phyloP scores from a whole-genome alignment of 345 rosid species.

The Boechera stricta region DNA sequence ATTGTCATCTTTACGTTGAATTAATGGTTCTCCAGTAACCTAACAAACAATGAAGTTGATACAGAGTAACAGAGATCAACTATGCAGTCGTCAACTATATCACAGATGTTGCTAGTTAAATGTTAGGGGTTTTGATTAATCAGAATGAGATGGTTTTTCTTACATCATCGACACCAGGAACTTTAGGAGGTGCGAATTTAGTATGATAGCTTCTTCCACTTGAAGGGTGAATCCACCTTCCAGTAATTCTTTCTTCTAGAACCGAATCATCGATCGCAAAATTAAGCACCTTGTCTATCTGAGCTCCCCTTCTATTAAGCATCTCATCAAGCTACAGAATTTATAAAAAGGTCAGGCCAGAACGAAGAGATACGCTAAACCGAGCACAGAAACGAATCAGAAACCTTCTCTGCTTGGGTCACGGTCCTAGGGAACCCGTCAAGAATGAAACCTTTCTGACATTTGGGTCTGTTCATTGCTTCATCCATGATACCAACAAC shows the following conservation, averaged over 20 bases:
- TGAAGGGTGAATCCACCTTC: constrained; percentile 96
- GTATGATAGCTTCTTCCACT: constrained; percentile 95
- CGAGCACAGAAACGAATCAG: not conserved
- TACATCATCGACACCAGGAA: constrained; percentile 86
- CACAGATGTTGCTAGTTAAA: not conserved
- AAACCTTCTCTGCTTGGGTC: constrained; percentile 89
- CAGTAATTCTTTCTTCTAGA: constrained; percentile 95
- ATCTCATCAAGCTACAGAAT: constrained; percentile 79
- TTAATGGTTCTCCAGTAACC: constrained; percentile 90
- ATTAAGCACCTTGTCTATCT: constrained; percentile 81
- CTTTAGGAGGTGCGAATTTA: constrained; percentile 88
- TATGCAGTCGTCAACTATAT: no score
- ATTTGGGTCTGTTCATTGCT: constrained; percentile 90
- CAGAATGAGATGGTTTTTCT: constrained; percentile 38
- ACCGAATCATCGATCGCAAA: constrained; percentile 87
- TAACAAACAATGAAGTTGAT: constrained; percentile 39
- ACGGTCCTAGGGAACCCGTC: constrained; percentile 96
- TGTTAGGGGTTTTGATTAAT: not conserved
- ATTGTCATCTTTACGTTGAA: constrained; percentile 93
- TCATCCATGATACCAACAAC: constrained; percentile 96
- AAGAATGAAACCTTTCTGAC: constrained; percentile 93
- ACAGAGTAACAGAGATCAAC: constrained; percentile 1
- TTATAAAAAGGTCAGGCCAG: not conserved
- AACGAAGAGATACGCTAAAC: not conserved
- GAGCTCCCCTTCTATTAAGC: constrained; percentile 80